Evolutionary conservation across 2,329 filamentous ascomycete species (phyloP).

Genomic region (Rhynchosporium secalis): DNA sequence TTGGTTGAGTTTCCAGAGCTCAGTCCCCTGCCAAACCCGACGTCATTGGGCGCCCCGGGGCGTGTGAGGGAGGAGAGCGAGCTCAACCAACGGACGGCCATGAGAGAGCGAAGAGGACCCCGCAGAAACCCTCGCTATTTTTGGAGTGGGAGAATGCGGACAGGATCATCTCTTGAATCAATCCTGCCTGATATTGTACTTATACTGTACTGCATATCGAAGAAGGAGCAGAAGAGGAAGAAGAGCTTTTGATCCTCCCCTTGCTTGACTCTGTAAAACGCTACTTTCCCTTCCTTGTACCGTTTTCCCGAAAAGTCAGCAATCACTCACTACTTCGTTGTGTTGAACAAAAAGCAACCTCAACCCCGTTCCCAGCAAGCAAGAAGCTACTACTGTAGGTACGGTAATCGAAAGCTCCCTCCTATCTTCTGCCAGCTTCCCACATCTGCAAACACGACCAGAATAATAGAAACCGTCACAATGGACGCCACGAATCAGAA

Average conservation of each 20-base stretch:
- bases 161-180: neutral
- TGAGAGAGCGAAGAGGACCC: neutral
- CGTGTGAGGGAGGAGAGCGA: neutral
- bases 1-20: slow-evolving; percentile 3
- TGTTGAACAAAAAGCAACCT: neutral
- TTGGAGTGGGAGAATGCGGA: neutral
- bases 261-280: neutral
- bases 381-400: neutral
- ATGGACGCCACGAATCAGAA: slow-evolving; percentile 37
- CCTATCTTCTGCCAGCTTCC: neutral
- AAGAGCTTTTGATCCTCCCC: neutral
- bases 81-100: slow-evolving; percentile 9
- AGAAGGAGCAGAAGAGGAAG: neutral
- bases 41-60: slow-evolving; percentile 25
- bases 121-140: slow-evolving; percentile 10
- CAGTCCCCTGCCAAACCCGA: slow-evolving; percentile 17
- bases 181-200: neutral
- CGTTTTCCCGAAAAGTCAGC: neutral
- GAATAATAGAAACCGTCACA: slow-evolving; percentile 17
- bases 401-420: neutral
- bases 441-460: slow-evolving; percentile 10
- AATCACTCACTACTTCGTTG: neutral
- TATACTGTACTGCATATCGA: no score
- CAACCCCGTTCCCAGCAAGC: neutral
- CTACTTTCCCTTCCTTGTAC: neutral